phyloP scores from a whole-genome alignment of 768 basidiomycete genomes.

The Galerina marginata region DNA sequence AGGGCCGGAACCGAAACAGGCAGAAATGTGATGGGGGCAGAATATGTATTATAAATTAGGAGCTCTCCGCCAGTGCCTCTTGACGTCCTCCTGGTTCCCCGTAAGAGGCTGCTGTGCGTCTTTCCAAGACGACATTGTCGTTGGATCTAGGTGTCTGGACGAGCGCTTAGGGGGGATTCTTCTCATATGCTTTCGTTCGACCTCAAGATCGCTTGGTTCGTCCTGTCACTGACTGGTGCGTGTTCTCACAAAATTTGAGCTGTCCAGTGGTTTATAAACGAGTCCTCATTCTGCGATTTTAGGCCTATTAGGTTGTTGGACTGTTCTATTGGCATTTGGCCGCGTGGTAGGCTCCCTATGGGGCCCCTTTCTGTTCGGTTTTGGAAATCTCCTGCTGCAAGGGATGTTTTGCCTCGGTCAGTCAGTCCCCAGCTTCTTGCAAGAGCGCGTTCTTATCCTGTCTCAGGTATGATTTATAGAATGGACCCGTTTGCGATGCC shows the following conservation, averaged over 20 bases:
- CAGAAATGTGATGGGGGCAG: too few species aligned
- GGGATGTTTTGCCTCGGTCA: constrained; percentile 65
- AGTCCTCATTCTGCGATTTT: not conserved
- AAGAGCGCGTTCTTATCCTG: not conserved
- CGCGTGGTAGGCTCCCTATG: constrained; percentile 49
- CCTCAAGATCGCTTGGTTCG: constrained; percentile 63
- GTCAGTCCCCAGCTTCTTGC: constrained; percentile 18
- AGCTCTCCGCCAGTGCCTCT: too few species aligned
- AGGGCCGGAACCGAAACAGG: not conserved
- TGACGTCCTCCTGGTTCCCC: too few species aligned
- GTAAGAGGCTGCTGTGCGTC: not conserved
- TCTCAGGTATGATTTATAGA: constrained; percentile 62
- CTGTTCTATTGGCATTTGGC: constrained; percentile 51
- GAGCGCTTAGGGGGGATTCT: not conserved
- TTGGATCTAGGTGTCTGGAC: constrained; percentile 2
- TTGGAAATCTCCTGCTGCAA: constrained; percentile 57
- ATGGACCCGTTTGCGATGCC: constrained; percentile 71
- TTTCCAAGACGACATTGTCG: not conserved
- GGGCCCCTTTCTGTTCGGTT: constrained; percentile 52
- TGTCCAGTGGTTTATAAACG: not conserved
- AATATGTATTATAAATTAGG: too few species aligned
- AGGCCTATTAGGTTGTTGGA: constrained; percentile 60
- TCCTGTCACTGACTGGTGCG: constrained; percentile 59
- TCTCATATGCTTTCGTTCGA: constrained; percentile 56
- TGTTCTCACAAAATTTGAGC: constrained; percentile 1